phyloP scores from a whole-genome alignment of 768 basidiomycete genomes.

The Macrolepiota dolichaula region DNA sequence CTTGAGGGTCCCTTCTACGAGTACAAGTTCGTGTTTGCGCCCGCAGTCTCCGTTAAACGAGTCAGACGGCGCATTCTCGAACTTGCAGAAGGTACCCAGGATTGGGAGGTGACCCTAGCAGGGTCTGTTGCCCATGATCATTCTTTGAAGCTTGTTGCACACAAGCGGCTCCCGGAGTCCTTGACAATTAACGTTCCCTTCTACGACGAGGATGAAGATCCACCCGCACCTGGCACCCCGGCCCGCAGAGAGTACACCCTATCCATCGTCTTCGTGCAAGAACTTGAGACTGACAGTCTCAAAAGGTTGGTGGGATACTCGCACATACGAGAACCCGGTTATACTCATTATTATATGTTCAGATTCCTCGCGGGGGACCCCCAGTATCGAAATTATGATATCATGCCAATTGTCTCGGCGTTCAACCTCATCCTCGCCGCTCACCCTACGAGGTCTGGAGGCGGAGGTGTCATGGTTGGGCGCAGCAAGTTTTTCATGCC shows the following conservation, averaged over 20 bases:
- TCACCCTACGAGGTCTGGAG: slow-evolving; percentile 45
- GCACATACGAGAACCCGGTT: too few relatives aligned
- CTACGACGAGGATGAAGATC: slow-evolving; percentile 49
- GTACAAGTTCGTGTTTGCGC: slow-evolving; percentile 57
- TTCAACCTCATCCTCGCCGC: slow-evolving; percentile 63
- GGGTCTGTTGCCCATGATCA: slow-evolving; percentile 56
- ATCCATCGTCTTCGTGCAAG: slow-evolving; percentile 36
- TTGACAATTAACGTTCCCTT: slow-evolving; percentile 39
- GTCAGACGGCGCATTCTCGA: slow-evolving; percentile 61
- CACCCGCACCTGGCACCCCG: slow-evolving; percentile 31
- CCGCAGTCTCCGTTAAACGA: slow-evolving; percentile 45
- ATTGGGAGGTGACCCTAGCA: slow-evolving; percentile 44
- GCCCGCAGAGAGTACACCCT: slow-evolving; percentile 44
- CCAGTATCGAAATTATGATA: slow-evolving; percentile 53
- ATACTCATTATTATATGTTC: slow-evolving; percentile 24
- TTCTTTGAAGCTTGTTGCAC: slow-evolving; percentile 47
- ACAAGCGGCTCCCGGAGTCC: slow-evolving; percentile 42
- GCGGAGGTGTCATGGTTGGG: slow-evolving; percentile 65
- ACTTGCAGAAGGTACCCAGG: slow-evolving; percentile 49
- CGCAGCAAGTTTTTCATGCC: slow-evolving; percentile 67
- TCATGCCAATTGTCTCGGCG: slow-evolving; percentile 56
- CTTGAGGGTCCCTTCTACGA: slow-evolving; percentile 52
- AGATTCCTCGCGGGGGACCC: slow-evolving; percentile 54
- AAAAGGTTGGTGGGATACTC: slow-evolving; percentile 28
- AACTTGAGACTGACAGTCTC: slow-evolving; percentile 52